These are phyloP conservation scores for Hypoxylon lenormandii DNA, from an alignment of 495 filamentous ascomycete genomes.

Conservation along the genomic window DNA sequence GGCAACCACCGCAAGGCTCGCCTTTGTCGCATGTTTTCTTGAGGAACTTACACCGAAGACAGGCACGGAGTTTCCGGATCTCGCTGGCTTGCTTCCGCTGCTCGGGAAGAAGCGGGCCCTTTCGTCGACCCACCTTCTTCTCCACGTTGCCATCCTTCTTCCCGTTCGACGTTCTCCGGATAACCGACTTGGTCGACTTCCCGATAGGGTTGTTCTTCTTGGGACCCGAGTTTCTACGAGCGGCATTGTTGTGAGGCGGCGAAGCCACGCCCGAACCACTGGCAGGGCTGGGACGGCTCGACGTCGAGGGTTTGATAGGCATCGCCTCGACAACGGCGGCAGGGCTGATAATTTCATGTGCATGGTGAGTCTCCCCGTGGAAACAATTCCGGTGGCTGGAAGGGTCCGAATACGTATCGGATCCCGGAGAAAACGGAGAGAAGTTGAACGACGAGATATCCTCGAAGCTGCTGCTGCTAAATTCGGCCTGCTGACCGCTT, in stretches of 20 bases:
- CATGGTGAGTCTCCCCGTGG: slow-evolving; percentile 61
- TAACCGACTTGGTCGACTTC: slow-evolving; percentile 83
- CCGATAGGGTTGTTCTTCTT: slow-evolving; percentile 83
- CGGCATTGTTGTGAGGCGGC: slow-evolving; percentile 60
- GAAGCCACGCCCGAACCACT: slow-evolving; percentile 72
- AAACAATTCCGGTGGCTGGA: slow-evolving; percentile 65
- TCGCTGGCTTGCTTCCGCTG: slow-evolving; percentile 93
- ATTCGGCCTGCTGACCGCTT: slow-evolving; percentile 65
- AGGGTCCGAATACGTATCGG: slow-evolving; percentile 68
- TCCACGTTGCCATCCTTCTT: slow-evolving; percentile 79
- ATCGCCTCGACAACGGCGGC: slow-evolving; percentile 74
- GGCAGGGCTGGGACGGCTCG: slow-evolving; percentile 66
- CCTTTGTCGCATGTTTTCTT: slow-evolving; percentile 98
- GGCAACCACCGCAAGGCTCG: slow-evolving; percentile 90
- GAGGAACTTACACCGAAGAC: slow-evolving; percentile 94
- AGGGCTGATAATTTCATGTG: slow-evolving; percentile 72
- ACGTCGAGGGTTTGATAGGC: slow-evolving; percentile 74
- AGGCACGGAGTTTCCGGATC: slow-evolving; percentile 90
- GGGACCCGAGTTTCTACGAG: slow-evolving; percentile 70
- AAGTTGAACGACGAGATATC: slow-evolving; percentile 79
- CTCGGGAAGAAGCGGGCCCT: slow-evolving; percentile 88
- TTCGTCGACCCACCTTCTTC: slow-evolving; percentile 88
- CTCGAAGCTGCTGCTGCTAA: slow-evolving; percentile 85
- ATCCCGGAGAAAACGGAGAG: slow-evolving; percentile 74
- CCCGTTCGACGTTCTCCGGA: slow-evolving; percentile 76